Conservation (phyloP, 192 early-diverging fungal species). For the Gaertneriomyces semiglobifer region DNA sequence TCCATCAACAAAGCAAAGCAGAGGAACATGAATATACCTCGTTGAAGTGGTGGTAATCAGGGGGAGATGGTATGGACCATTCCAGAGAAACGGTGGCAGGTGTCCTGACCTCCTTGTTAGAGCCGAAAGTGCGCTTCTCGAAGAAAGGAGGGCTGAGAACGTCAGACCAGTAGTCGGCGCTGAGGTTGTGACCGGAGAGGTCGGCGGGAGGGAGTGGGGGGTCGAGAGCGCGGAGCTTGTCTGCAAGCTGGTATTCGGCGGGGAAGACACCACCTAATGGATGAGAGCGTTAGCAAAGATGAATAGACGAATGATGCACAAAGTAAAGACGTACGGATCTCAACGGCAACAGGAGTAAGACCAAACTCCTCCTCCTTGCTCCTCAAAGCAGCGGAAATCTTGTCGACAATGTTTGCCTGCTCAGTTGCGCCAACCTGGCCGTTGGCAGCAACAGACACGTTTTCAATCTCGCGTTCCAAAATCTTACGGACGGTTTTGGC, state of each 20-base stretch:
- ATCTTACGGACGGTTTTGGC: constrained; percentile 44
- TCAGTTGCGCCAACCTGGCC: constrained; percentile 32
- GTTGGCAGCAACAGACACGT: constrained; percentile 22
- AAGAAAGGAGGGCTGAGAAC: constrained; percentile 51
- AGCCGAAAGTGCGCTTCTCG: constrained; percentile 49
- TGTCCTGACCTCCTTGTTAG: constrained; percentile 42
- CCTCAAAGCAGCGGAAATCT: constrained; percentile 39
- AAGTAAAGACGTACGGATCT: constrained; percentile 40
- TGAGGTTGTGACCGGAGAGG: constrained; percentile 43
- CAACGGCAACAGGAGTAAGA: constrained; percentile 41
- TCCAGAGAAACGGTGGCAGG: constrained; percentile 49
- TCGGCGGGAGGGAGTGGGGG: constrained; percentile 43
- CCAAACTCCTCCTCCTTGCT: constrained; percentile 39
- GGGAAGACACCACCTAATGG: constrained; percentile 46
- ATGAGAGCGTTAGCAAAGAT: neutral
- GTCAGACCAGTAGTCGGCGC: constrained; percentile 51
- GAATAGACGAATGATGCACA: neutral
- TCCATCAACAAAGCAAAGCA: neutral
- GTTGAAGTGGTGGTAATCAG: constrained; percentile 61
- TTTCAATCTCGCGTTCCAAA: constrained; percentile 42
- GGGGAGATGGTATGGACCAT: constrained; percentile 54
- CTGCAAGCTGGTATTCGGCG: constrained; percentile 35
- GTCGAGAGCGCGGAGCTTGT: constrained; percentile 50
- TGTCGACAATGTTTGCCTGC: constrained; percentile 36
- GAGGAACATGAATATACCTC: constrained; percentile 22